Evolutionary conservation across 805 yeast species (phyloP).

Genomic region (Ogataea neopini): DNA sequence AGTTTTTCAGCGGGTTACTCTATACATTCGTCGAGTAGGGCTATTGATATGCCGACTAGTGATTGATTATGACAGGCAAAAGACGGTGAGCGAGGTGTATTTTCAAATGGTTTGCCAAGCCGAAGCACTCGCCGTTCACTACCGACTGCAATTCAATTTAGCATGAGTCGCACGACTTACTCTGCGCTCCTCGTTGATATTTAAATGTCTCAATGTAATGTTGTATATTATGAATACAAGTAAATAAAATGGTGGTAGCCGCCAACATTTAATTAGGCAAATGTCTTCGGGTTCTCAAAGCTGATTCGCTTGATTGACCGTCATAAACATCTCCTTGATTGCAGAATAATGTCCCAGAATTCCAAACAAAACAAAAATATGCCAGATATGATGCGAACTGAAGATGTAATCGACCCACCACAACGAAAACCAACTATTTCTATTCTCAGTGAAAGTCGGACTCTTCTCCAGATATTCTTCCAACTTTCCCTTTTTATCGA

Average conservation of each 20-base stretch:
- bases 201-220: neutral
- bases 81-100: no score
- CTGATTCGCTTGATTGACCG: conserved; percentile 10
- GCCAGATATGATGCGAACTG: conserved; percentile 93
- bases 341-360: conserved; percentile 87
- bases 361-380: conserved; percentile 84
- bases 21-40: conserved; percentile 29
- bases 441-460: conserved; percentile 38
- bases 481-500: conserved; percentile 30
- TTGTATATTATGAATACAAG: neutral
- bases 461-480: conserved; percentile 41
- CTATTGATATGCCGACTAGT: conserved; percentile 31
- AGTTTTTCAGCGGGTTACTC: conserved; percentile 33
- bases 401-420: conserved; percentile 85
- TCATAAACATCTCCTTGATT: conserved; percentile 65
- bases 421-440: conserved; percentile 49
- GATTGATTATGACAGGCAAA: no score
- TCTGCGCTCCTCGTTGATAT: no score
- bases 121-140: no score
- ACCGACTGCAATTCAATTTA: neutral
- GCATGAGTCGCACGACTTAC: no score
- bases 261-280: no score
- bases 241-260: neutral
- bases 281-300: no score
- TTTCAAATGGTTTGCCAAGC: no score